phyloP scores from a whole-genome alignment of 306 rosid genomes.

The Castanea crenata region DNA sequence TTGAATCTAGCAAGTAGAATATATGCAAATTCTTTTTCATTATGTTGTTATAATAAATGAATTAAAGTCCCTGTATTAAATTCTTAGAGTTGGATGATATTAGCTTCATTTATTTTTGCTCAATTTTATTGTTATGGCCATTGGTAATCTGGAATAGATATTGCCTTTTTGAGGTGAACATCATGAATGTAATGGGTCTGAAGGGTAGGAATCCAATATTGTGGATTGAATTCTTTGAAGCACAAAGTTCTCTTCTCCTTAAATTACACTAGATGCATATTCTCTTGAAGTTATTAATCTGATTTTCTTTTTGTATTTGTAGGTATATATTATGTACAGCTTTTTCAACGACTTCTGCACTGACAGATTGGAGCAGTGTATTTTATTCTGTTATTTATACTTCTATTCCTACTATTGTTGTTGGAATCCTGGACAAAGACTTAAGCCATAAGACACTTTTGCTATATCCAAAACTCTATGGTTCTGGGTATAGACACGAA shows the following conservation, averaged over 20 bases:
- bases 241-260: background rate
- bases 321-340: slow-evolving; percentile 93
- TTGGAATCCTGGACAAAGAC: slow-evolving; percentile 92
- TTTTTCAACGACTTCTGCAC: slow-evolving; percentile 87
- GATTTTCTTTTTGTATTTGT: slow-evolving; percentile 22
- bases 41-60: background rate
- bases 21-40: background rate
- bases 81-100: background rate
- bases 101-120: background rate
- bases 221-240: background rate
- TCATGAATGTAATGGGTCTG: background rate
- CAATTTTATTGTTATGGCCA: background rate
- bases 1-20: background rate
- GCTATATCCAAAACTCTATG: slow-evolving; percentile 76
- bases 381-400: slow-evolving; percentile 92
- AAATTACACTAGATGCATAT: background rate
- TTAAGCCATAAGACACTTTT: slow-evolving; percentile 72
- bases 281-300: slow-evolving; percentile 13
- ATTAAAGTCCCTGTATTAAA: background rate
- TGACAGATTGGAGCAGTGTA: slow-evolving; percentile 99
- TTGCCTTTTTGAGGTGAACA: background rate
- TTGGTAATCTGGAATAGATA: background rate
- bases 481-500: slow-evolving; percentile 85
- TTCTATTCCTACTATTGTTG: slow-evolving; percentile 88
- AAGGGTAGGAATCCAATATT: background rate